Evolutionary conservation across 257 asterid genomes (phyloP).

Genomic region (Solanum appendiculatum): DNA sequence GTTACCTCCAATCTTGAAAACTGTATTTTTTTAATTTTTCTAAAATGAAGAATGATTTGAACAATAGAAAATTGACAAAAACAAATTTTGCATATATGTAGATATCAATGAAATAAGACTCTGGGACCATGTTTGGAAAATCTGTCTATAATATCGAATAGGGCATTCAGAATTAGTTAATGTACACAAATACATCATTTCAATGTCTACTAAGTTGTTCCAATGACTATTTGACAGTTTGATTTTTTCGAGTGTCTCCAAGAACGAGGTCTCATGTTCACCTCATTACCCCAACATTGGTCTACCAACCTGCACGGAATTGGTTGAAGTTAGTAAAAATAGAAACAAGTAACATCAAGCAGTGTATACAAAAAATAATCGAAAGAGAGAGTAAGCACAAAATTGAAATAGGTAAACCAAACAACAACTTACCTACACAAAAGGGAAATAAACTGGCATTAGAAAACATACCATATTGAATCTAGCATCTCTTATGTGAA

Average conservation of each 20-base stretch:
- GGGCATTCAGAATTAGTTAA: background rate
- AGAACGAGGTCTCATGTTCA: slow-evolving; percentile 47
- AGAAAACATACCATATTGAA: too few species aligned
- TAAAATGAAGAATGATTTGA: too few species aligned
- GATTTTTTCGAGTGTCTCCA: slow-evolving; percentile 40
- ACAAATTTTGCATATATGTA: background rate
- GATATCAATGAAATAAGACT: too few species aligned
- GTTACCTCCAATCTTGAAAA: too few species aligned
- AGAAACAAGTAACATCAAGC: background rate
- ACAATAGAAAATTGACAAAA: background rate
- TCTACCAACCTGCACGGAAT: slow-evolving; percentile 19
- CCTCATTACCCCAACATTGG: slow-evolving; percentile 58
- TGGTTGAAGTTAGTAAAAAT: background rate
- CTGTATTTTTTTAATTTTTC: too few species aligned
- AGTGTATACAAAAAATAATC: too few species aligned
- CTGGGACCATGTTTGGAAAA: background rate
- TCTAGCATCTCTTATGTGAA: too few species aligned
- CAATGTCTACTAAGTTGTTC: background rate
- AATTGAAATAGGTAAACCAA: too few species aligned
- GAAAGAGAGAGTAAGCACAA: too few species aligned
- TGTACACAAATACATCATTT: background rate
- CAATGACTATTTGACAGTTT: slow-evolving; percentile 39
- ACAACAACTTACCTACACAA: too few species aligned
- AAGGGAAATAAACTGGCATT: too few species aligned
- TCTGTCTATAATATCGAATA: background rate